Evolutionary conservation across 1,139 yeast genomes (phyloP), one percentile per base, ranked within the genome.

Genomic region (Pichia norvegensis): DNA sequence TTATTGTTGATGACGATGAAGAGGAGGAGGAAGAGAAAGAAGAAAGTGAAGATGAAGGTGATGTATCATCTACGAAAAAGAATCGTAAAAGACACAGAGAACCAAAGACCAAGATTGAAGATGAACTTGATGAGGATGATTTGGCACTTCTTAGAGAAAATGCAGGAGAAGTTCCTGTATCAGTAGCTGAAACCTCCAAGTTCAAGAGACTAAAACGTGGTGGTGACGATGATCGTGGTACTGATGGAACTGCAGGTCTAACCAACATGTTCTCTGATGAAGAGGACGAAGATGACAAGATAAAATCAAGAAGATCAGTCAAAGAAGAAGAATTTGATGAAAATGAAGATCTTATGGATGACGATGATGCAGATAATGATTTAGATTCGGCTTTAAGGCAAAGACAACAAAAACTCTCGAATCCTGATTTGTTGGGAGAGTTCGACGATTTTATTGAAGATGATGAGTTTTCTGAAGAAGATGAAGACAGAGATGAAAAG

Each of bases 391-490:
- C 60, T 1, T 49, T 60, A 6, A 56, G 57, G 47, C 48, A 52
- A 40, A 47, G 55, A 48, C 56, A 57, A 38, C 55, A 56, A 41
- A 47, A 50, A 41, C 23, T 42, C 13, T 14, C 22, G 6, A 54
- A 51, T 39, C 57, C 52, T 17, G 54, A 57, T 36, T 36, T 52
- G 11, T 50, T 81, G 55, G 95, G 88, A 60, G 98, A 92, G 63
- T 81, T 92, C 59, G 98, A 88, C 61, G 98, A 90, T 62, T 92
- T 92, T 67, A 92, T 92, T 57, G 98, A 90, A 64, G 97, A 92
- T 53, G 98, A 92, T 63, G 97, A 90, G 62, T 84, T 84, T 60
- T 86, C 95, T 4, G 97, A 88, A 58, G 96, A 87, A 55, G 96
- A 87, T 55, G 80, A 78, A 60, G 63, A 69, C 60, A 55, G 61